These are phyloP conservation scores for Neopestalotiopsis sp. DNA, from an alignment of 2,329 filamentous ascomycete genomes.

Conservation along the genomic window DNA sequence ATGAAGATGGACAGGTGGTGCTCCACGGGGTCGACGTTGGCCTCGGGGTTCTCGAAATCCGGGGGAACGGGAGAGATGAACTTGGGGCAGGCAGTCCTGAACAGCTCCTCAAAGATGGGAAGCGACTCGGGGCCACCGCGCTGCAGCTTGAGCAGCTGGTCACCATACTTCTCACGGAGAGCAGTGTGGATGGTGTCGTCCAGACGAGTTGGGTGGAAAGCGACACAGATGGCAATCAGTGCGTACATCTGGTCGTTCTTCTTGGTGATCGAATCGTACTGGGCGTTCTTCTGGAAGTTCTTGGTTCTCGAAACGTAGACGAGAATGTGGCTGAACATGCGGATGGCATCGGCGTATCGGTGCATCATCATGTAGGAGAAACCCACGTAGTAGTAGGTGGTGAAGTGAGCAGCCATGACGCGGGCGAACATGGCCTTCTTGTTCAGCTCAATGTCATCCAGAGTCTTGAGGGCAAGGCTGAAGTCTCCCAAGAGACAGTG, in stretches of 20 bases:
- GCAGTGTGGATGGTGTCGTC: slow-evolving; percentile 99
- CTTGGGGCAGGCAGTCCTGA: slow-evolving; percentile 97
- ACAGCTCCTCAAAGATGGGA: slow-evolving; percentile 97
- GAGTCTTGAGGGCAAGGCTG: slow-evolving; percentile 95
- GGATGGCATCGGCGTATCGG: slow-evolving; percentile 97
- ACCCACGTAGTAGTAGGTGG: slow-evolving; percentile 99
- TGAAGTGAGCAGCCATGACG: slow-evolving; percentile 99
- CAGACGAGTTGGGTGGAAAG: slow-evolving; percentile 94
- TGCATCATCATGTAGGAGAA: slow-evolving; percentile 99
- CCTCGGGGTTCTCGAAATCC: slow-evolving; percentile 94
- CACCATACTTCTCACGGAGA: slow-evolving; percentile 97
- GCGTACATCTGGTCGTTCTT: slow-evolving; percentile 99
- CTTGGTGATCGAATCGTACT: slow-evolving; percentile 99
- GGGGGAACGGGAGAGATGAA: slow-evolving; percentile 98
- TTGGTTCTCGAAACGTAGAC: slow-evolving; percentile 98
- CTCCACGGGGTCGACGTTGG: slow-evolving; percentile 96
- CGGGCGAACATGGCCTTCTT: slow-evolving; percentile 99
- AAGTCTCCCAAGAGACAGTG: slow-evolving; percentile 98
- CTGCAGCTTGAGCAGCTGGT: slow-evolving; percentile 96
- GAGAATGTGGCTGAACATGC: slow-evolving; percentile 99
- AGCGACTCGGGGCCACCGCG: slow-evolving; percentile 94
- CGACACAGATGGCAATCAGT: slow-evolving; percentile 97
- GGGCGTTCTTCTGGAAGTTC: slow-evolving; percentile 99
- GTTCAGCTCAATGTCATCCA: slow-evolving; percentile 99
- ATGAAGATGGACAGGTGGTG: slow-evolving; percentile 98